Conservation (phyloP, 2,329 filamentous ascomycete species). For the Stromatinia cepivora region DNA sequence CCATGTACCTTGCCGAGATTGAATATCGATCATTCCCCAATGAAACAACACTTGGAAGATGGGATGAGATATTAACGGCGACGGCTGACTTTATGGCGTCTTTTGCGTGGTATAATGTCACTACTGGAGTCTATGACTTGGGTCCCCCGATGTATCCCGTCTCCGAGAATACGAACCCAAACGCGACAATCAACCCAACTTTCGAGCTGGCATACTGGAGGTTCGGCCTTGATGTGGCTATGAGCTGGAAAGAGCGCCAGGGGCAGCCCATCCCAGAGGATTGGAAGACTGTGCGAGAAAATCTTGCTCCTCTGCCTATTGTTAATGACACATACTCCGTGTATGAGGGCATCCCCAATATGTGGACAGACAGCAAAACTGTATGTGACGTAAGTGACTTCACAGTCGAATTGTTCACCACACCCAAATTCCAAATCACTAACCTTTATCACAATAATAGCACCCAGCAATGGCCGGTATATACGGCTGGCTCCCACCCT, state of each 20-base stretch:
- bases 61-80: slow-evolving; percentile 53
- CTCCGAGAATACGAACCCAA: slow-evolving; percentile 59
- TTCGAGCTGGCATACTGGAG: slow-evolving; percentile 63
- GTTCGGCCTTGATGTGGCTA: slow-evolving; percentile 57
- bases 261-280: slow-evolving; percentile 45
- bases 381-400: background rate
- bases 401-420: background rate
- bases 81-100: slow-evolving; percentile 61
- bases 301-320: slow-evolving; percentile 55
- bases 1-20: slow-evolving; percentile 59
- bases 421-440: background rate
- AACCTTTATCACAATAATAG: slow-evolving; percentile 40
- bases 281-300: slow-evolving; percentile 52
- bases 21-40: slow-evolving; percentile 52
- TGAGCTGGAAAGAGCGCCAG: slow-evolving; percentile 53
- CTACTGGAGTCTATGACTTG: slow-evolving; percentile 53
- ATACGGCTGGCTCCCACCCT: slow-evolving; percentile 47
- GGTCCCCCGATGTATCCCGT: slow-evolving; percentile 54
- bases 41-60: slow-evolving; percentile 48
- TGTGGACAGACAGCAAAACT: slow-evolving; percentile 42
- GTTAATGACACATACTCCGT: slow-evolving; percentile 53
- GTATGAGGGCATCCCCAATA: slow-evolving; percentile 52
- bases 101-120: slow-evolving; percentile 55
- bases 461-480: slow-evolving; percentile 50
- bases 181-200: slow-evolving; percentile 56